These are phyloP conservation scores for Kondoa malvinella DNA, from an alignment of 768 basidiomycete species.

Conservation along the genomic window DNA sequence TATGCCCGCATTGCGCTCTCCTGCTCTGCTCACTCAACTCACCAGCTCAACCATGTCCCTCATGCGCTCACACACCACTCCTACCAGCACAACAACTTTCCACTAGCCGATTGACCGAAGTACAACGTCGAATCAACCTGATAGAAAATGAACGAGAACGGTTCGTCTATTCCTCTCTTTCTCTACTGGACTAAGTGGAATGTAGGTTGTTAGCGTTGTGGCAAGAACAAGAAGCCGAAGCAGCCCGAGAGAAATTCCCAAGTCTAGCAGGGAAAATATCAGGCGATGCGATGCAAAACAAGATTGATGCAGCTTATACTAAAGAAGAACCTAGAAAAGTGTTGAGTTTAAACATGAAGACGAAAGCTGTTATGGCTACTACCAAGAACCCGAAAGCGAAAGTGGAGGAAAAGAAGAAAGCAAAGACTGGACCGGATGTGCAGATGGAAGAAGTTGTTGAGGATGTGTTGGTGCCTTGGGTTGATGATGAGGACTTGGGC, in stretches of 20 bases:
- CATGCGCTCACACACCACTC: background rate
- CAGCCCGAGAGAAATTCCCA: background rate
- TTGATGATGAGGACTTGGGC: constrained; percentile 3
- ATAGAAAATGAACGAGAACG: background rate
- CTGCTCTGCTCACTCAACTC: constrained; percentile 8
- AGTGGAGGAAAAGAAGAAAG: background rate
- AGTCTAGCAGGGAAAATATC: background rate
- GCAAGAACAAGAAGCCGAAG: background rate
- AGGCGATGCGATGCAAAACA: background rate
- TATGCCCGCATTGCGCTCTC: background rate
- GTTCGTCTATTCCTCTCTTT: too few relatives aligned
- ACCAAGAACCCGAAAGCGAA: background rate
- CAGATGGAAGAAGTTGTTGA: too few relatives aligned
- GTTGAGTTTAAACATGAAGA: background rate
- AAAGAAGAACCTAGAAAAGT: background rate
- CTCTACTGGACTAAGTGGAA: too few relatives aligned
- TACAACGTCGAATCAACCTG: background rate
- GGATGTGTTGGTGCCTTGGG: too few relatives aligned
- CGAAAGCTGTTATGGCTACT: background rate
- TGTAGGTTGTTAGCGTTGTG: background rate
- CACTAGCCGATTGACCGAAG: background rate
- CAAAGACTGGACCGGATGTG: too few relatives aligned
- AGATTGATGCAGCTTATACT: background rate
- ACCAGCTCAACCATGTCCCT: background rate
- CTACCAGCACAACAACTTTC: background rate